Evolutionary conservation across 2,329 filamentous ascomycete species (phyloP), one percentile per base, ranked within the genome.

Genomic region (Beauveria scarabaeidicola): DNA sequence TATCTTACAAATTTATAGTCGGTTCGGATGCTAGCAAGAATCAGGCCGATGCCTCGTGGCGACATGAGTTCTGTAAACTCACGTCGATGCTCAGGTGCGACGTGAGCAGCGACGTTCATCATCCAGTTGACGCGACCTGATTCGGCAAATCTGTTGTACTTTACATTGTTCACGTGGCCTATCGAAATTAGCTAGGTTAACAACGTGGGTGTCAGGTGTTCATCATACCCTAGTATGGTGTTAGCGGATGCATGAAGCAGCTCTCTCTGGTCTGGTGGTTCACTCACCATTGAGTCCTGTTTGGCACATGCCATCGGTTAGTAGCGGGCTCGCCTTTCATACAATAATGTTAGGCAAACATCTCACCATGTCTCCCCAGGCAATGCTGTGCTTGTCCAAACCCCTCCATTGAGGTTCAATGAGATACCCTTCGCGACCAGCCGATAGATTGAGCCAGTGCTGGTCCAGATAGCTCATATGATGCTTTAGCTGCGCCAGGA

Each of bases 121-220:
- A 86, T 80, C 87, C 89, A 96, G 67, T 91, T 90, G 36, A 93
- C 82, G 40, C 92, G 82, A 4, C 86, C 86, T 6, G 87, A 87
- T 71, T 97, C 92, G 40, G 91, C 91, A 71, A 90, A 96, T 62
- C 88, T 83, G 66, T 89, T 86, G 72, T 96, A 96, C 64, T 83
- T 84, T 63, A 92, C 86, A 66, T 96, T 96, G 71, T 96, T 96
- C 52, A 96, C 88, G 72, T 96, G 91, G 8, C 69, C 70, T 73
- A 38, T 2, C 17, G 0, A 5, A 1, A 19, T 59, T 36, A 57
- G 19, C 6, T 36, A 36, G 32, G 32, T 36, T 15, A 5, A 3
- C 1, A 25, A 19, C 1, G 21, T 21, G 13, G 9, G 3, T 1
- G 9, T 0, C 3, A 23, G 8, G 8, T 17, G 7, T 2, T 8